Evolutionary conservation across 148 eudicot genomes (phyloP).

Genomic region (Chenopodium berlandieri): DNA sequence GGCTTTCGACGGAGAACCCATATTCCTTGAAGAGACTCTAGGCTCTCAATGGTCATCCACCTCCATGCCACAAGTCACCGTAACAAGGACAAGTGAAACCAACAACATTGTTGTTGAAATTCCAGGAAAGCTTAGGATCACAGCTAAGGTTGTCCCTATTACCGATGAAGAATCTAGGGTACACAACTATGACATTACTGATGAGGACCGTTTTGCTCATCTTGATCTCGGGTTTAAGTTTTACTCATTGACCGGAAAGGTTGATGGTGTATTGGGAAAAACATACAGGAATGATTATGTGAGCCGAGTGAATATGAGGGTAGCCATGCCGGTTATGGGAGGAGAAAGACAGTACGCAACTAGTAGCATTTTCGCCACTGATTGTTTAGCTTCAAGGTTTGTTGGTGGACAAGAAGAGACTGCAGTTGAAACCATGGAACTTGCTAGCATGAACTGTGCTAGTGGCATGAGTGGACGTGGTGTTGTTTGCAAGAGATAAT

Average conservation of each 20-base stretch:
- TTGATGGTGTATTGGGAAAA: slow-evolving; percentile 49
- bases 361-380: slow-evolving; percentile 38
- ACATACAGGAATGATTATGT: slow-evolving; percentile 51
- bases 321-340: slow-evolving; percentile 46
- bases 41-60: slow-evolving; percentile 31
- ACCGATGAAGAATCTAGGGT: slow-evolving; percentile 39
- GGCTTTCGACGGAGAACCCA: slow-evolving; percentile 36
- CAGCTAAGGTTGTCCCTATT: slow-evolving; percentile 44
- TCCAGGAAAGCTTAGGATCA: slow-evolving; percentile 37
- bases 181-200: slow-evolving; percentile 40
- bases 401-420: background rate
- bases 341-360: slow-evolving; percentile 37
- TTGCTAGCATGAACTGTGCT: slow-evolving; percentile 38
- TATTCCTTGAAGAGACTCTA: slow-evolving; percentile 22
- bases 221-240: slow-evolving; percentile 48
- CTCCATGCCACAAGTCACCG: slow-evolving; percentile 25
- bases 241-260: slow-evolving; percentile 27
- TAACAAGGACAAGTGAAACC: slow-evolving; percentile 26
- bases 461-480: slow-evolving; percentile 43
- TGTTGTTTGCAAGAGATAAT: slow-evolving; percentile 45
- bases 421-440: slow-evolving; percentile 20
- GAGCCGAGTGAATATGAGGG: slow-evolving; percentile 40
- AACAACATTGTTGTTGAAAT: slow-evolving; percentile 33
- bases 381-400: slow-evolving; percentile 43
- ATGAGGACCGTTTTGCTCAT: slow-evolving; percentile 50